Percentiles rank a stretch among this genome's conserved stretches.
These are phyloP conservation scores for Jacaranda copaia DNA, from an alignment of 257 asterid genomes.

Conservation along the genomic window DNA sequence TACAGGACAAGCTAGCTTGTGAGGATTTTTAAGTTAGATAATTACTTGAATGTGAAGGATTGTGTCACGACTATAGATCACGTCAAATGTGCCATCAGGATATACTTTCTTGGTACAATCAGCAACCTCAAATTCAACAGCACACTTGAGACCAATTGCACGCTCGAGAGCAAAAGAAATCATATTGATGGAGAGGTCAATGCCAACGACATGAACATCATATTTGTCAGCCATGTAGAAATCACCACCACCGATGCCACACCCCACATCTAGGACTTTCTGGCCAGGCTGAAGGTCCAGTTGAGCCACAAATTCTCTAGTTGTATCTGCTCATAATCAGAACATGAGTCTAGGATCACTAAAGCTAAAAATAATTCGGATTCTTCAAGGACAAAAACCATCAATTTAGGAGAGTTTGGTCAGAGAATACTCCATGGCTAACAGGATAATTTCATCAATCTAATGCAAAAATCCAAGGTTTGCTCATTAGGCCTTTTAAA, in stretches of 20 bases:
- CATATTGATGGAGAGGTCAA: slow-evolving; percentile 94
- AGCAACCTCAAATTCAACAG: slow-evolving; percentile 98
- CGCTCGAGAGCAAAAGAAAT: slow-evolving; percentile 92
- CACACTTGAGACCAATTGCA: slow-evolving; percentile 82
- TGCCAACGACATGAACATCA: slow-evolving; percentile 94
- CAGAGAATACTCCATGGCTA: too few relatives aligned
- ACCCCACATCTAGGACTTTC: slow-evolving; percentile 94
- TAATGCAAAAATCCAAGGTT: too few relatives aligned
- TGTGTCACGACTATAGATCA: slow-evolving; percentile 93
- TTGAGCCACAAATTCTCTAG: slow-evolving; percentile 78
- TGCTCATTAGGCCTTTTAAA: too few relatives aligned
- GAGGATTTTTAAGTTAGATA: slow-evolving; percentile 22
- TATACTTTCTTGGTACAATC: slow-evolving; percentile 92
- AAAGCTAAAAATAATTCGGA: neutral
- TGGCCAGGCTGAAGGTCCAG: slow-evolving; percentile 90
- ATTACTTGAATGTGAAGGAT: slow-evolving; percentile 91
- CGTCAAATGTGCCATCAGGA: slow-evolving; percentile 80
- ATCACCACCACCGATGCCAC: slow-evolving; percentile 99
- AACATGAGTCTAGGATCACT: neutral
- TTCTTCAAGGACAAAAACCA: too few relatives aligned
- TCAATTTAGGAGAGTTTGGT: neutral
- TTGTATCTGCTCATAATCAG: slow-evolving; percentile 72
- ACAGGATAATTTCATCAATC: too few relatives aligned
- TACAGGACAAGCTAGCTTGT: neutral
- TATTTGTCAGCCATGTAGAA: slow-evolving; percentile 92